Evolutionary conservation across 148 eudicot species (phyloP).

Genomic region (Rhododendron mucronatum): DNA sequence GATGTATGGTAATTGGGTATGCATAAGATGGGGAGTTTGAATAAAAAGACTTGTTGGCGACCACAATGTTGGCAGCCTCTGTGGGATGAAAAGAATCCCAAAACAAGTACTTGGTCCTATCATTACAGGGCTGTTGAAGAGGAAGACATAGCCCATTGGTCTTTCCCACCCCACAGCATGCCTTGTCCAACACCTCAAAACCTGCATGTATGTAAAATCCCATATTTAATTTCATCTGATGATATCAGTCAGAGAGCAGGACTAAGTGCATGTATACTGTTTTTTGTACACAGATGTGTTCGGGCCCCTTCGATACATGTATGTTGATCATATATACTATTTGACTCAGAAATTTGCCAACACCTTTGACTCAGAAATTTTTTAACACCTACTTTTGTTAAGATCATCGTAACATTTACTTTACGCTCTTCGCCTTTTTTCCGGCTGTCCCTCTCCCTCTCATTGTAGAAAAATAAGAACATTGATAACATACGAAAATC

Average conservation of each 20-base stretch:
- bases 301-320: not conserved
- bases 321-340: not conserved
- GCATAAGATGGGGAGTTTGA: constrained; percentile 34
- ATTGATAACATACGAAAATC: too few relatives aligned
- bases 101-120: constrained; percentile 60
- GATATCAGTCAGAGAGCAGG: too few relatives aligned
- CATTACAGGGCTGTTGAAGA: constrained; percentile 51
- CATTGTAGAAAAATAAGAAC: too few relatives aligned
- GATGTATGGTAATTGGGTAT: constrained; percentile 60
- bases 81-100: constrained; percentile 92
- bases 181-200: constrained; percentile 56
- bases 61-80: constrained; percentile 49
- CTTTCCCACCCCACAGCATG: constrained; percentile 86
- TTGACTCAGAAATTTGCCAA: too few relatives aligned
- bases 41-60: constrained; percentile 49
- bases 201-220: constrained; percentile 30
- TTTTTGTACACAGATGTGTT: not conserved
- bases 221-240: too few relatives aligned
- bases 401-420: too few relatives aligned
- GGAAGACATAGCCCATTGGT: constrained; percentile 92
- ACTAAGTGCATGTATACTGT: not conserved
- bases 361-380: too few relatives aligned
- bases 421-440: too few relatives aligned
- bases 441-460: too few relatives aligned
- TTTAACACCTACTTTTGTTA: too few relatives aligned